Evolutionary conservation across 106 monocot species (phyloP), one percentile per base, ranked within the genome.

Genomic region (Allium cepa): DNA sequence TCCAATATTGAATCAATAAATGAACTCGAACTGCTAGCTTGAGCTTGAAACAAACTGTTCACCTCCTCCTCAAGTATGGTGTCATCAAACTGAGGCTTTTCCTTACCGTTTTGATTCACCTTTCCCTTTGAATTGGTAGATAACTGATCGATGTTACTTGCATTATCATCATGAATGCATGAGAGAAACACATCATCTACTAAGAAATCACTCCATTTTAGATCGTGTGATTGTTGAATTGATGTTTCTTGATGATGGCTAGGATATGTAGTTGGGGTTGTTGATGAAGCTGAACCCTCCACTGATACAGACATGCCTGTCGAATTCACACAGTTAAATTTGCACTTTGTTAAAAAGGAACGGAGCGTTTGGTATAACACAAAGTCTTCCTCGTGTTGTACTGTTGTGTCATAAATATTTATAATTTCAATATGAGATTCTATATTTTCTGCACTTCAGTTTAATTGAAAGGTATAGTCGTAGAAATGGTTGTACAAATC

Each of bases 1-100:
- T 81, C 81, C 68, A 88, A 66, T 10, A 88, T 78, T 7, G 69
- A 75, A 52, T 88, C 84, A 10, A 88, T 56, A 63, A 88, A 88
- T 0, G 83, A 66, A 53, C 56, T 66, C 4, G 75, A 74, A 16
- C 76, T 59, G 17, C 17, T 47, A 0, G 45, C 27, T 4, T 8
- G 50, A 57, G 46, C 75, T 17, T 49, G 53, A 9, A 12, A 22
- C 10, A 53, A 11, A 49, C 52, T 48, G 26, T 50, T 68, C 70
- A 51, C 70, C 50, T 71, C 73, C 55, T 67, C 82, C 16, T 50
- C 57, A 3, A 55, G 17, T 11, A 17, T 53, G 53, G 15, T 3
- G 56, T 27, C 48, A 26, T 9, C 11, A 61, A 9, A 15, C 60
- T 17, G 15, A 46, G 51, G 8, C 47, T 18, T 61, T 48, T 7